Conservation (phyloP, 192 early-diverging fungal genomes). For the Dissophora ornata region DNA sequence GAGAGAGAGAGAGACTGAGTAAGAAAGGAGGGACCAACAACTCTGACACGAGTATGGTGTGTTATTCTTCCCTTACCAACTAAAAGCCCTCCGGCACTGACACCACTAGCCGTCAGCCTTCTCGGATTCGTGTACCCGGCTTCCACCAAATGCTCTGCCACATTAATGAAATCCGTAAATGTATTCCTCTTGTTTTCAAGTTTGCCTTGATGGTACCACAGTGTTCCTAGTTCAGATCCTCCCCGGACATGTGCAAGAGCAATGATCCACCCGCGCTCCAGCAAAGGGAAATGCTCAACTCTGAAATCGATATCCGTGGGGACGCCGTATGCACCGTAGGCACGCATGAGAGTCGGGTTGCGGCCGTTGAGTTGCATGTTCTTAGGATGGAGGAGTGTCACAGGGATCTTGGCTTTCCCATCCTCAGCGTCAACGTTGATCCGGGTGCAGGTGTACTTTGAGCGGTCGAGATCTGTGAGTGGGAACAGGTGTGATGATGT, state of each 20-base stretch:
- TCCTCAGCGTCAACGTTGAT: slow-evolving; percentile 60
- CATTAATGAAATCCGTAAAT: slow-evolving; percentile 76
- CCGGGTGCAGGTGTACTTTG: slow-evolving; percentile 59
- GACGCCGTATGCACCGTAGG: slow-evolving; percentile 86
- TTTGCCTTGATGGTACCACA: slow-evolving; percentile 85
- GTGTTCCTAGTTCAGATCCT: slow-evolving; percentile 79
- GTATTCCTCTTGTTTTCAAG: slow-evolving; percentile 77
- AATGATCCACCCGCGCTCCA: slow-evolving; percentile 84
- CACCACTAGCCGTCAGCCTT: slow-evolving; percentile 72
- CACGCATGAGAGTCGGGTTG: slow-evolving; percentile 73
- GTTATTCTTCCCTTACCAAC: slow-evolving; percentile 59
- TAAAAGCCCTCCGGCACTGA: slow-evolving; percentile 83
- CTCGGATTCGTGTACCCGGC: slow-evolving; percentile 64
- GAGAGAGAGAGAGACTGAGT: background rate
- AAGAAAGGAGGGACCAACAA: no score
- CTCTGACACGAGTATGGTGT: background rate
- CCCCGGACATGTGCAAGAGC: slow-evolving; percentile 86
- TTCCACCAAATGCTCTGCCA: slow-evolving; percentile 72
- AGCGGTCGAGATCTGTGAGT: slow-evolving; percentile 56
- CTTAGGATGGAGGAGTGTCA: slow-evolving; percentile 72
- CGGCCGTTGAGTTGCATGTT: slow-evolving; percentile 57
- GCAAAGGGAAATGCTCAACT: slow-evolving; percentile 76
- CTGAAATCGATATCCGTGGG: slow-evolving; percentile 82
- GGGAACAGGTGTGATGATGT: background rate
- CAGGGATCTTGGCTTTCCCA: slow-evolving; percentile 61